Conservation (phyloP, 768 basidiomycete genomes). For the Leccinum uliginosum region DNA sequence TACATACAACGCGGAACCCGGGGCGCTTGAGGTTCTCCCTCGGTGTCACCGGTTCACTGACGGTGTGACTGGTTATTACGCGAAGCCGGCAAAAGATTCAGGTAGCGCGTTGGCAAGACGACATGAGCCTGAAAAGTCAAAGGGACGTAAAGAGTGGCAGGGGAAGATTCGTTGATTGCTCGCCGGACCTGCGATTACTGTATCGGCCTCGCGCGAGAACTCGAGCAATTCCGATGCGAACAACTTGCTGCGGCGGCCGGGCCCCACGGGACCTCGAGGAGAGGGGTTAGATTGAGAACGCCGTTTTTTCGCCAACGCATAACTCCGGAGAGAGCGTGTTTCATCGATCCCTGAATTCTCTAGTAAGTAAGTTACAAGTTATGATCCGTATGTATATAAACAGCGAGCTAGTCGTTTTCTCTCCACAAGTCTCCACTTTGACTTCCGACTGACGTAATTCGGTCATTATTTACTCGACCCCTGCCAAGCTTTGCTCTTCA, state of each 20-base stretch:
- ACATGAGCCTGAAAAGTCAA: neutral
- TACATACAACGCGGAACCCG: neutral
- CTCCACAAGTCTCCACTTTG: neutral
- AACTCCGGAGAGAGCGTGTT: conserved; percentile 17
- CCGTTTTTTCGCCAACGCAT: neutral
- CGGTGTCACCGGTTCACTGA: neutral
- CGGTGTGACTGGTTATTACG: neutral
- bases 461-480: neutral
- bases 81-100: neutral
- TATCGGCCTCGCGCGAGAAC: neutral
- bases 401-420: neutral
- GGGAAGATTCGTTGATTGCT: neutral
- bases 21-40: neutral
- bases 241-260: neutral
- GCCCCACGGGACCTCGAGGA: neutral
- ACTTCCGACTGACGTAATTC: conserved; percentile 17
- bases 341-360: neutral
- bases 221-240: neutral
- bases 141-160: neutral
- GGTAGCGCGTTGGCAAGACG: neutral
- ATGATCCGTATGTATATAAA: neutral
- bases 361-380: neutral
- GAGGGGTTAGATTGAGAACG: neutral
- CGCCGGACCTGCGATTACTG: neutral
- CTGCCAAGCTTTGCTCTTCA: conserved; percentile 1